Evolutionary conservation across 345 rosid species (phyloP), one percentile per base, ranked within the genome.

Genomic region (Lumnitzera racemosa): DNA sequence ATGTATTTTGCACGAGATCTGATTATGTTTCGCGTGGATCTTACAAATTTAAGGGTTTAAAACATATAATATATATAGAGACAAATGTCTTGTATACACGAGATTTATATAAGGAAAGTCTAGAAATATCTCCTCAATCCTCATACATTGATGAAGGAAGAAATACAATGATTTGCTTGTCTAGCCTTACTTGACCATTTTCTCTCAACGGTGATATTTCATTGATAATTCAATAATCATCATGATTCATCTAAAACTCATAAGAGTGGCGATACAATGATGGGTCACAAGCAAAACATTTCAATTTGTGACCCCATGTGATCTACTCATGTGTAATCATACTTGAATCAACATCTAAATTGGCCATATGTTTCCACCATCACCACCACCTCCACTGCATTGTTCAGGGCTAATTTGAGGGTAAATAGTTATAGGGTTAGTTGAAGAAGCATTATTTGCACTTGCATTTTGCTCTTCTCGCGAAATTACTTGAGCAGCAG

Each of bases 401-500:
- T 56, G 76, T 51, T 41, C 91, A 8, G 76, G 84, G 16, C 67
- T 73, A 83, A 83, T 70, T 0, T 82, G 81, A 11, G 85, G 90
- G 61, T 89, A 85, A 56, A 81, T 83, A 3, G 76, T 65, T 14
- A 85, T 77, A 54, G 69, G 64, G 20, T 77, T 67, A 53, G 47
- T 24, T 58, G 71, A 67, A 48, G 83, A 72, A n/a, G 67, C 76
- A 36, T 36, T 36, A 41, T 74, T 79, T 29, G 74, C 76, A 49
- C 75, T 79, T 10, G 58, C 72, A 64, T 65, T 88, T 55, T 89
- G 95, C 82, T 90, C 99, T 78, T 95, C 99, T 5, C 99, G 75
- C 4, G 99, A 95, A 51, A 95, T 80, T 61, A 95, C 99, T 76
- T 84, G 65, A 27, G 99, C 99, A 2, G 97, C 99, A 0, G 99